A percentile compares a stretch with the other conserved stretches of the same genome.
Evolutionary conservation across 1,284 basidiomycete genomes (phyloP).

Genomic region (Leucoagaricus sp.): DNA sequence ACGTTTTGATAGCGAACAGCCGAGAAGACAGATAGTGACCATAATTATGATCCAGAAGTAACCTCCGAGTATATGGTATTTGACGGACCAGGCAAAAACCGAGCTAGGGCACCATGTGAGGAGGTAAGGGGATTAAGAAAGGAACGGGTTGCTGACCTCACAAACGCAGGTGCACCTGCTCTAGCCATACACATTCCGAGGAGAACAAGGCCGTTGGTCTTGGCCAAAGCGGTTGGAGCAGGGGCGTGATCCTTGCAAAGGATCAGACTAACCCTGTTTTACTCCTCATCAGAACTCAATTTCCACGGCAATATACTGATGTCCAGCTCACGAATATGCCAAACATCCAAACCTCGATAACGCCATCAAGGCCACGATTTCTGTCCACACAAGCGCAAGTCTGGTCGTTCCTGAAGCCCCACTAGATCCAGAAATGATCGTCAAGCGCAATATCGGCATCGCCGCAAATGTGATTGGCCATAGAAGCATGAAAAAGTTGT

Average conservation of each 20-base stretch:
- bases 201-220: constrained; percentile 64
- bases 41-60: constrained; percentile 50
- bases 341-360: constrained; percentile 41
- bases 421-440: constrained; percentile 36
- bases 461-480: constrained; percentile 48
- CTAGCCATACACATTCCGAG: constrained; percentile 61
- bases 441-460: constrained; percentile 48
- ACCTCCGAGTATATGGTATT: constrained; percentile 43
- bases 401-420: constrained; percentile 24
- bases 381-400: constrained; percentile 41
- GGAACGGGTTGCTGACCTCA: constrained; percentile 41
- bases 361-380: constrained; percentile 39
- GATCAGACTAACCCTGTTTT: constrained; percentile 57
- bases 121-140: background rate
- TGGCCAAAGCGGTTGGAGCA: constrained; percentile 51
- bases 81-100: constrained; percentile 47
- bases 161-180: constrained; percentile 59
- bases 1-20: constrained; percentile 21
- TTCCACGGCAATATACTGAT: background rate
- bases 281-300: background rate
- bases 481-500: constrained; percentile 46
- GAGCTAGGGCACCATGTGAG: constrained; percentile 38
- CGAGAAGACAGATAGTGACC: constrained; percentile 28
- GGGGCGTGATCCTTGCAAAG: constrained; percentile 59
- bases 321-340: constrained; percentile 40